phyloP scores from a whole-genome alignment of 108 stramenopile species.

The Cyclostephanos invisitatus region DNA sequence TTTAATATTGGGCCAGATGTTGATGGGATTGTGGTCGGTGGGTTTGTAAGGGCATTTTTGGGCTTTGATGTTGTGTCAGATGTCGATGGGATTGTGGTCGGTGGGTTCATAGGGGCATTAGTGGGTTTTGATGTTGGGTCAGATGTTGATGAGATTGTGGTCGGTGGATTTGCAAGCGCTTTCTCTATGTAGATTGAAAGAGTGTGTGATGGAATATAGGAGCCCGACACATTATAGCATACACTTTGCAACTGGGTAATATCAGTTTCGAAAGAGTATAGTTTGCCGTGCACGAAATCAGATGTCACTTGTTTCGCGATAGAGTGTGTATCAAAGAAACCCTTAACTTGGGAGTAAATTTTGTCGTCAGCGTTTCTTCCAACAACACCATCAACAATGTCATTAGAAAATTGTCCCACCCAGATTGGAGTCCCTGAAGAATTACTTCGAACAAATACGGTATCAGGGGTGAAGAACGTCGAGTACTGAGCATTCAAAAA shows the following conservation, averaged over 20 bases:
- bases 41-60: too few species aligned
- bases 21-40: too few species aligned
- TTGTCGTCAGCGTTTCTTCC: neutral
- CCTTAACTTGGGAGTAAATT: neutral
- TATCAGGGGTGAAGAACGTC: neutral
- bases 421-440: conserved; percentile 6
- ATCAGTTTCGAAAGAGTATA: neutral
- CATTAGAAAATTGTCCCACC: conserved; percentile 10
- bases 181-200: conserved; percentile 6
- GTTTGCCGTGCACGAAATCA: conserved; percentile 2
- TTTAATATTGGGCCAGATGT: too few species aligned
- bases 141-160: too few species aligned
- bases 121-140: too few species aligned
- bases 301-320: conserved; percentile 9
- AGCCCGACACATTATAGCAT: neutral
- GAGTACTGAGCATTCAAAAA: conserved; percentile 6
- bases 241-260: neutral
- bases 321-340: conserved; percentile 17
- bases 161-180: too few species aligned
- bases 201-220: conserved; percentile 12
- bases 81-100: too few species aligned
- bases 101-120: too few species aligned
- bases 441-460: neutral
- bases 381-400: conserved; percentile 6
- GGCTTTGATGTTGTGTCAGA: too few species aligned